Evolutionary conservation across 2,329 filamentous ascomycete genomes (phyloP).

Genomic region (Pyricularia sp.): DNA sequence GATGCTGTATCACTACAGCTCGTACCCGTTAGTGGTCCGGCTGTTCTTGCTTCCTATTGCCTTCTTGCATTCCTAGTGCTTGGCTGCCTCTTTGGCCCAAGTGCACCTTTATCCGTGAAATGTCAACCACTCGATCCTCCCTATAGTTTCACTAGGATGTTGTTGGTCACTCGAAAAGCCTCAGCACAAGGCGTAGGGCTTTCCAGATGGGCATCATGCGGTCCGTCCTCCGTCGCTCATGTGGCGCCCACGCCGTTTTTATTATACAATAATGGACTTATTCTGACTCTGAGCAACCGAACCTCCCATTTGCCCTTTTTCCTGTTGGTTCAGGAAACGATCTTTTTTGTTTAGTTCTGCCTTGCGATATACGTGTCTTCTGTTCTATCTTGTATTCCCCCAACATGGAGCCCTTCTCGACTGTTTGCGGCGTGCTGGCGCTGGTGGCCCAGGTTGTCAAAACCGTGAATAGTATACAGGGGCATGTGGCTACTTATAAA

Average conservation of each 20-base stretch:
- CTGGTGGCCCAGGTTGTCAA: neutral
- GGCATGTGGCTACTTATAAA: neutral
- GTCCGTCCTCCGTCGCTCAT: neutral
- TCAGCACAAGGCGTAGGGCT: neutral
- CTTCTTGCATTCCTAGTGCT: neutral
- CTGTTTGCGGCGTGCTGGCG: neutral
- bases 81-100: neutral
- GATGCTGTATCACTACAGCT: neutral
- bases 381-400: neutral
- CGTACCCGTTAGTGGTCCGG: neutral
- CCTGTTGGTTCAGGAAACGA: neutral
- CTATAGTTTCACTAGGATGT: neutral
- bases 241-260: neutral
- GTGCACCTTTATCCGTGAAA: neutral
- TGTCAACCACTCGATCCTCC: neutral
- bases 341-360: neutral
- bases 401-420: conserved; percentile 1
- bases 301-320: neutral
- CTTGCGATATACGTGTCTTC: neutral
- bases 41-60: neutral
- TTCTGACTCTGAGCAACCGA: neutral
- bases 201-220: neutral
- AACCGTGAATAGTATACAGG: neutral
- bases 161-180: neutral
- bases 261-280: neutral